A percentile compares a stretch with the other conserved stretches of the same genome.
These are phyloP conservation scores for Populus deltoides DNA, from an alignment of 345 rosid species.

Conservation along the genomic window DNA sequence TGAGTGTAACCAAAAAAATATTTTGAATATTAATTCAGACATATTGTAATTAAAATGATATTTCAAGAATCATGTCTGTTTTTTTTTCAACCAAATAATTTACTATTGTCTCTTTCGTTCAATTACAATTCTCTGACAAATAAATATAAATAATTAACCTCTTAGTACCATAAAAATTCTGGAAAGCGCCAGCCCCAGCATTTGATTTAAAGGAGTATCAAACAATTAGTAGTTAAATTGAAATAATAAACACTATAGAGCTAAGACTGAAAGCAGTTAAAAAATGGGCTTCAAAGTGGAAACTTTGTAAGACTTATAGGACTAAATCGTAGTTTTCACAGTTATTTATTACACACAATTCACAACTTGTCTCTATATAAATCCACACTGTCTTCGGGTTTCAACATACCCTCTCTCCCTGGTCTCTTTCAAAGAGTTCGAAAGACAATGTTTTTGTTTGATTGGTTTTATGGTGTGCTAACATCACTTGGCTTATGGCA, in stretches of 20 bases:
- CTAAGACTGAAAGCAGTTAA: not conserved
- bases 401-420: not conserved
- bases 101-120: too few species aligned
- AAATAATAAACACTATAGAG: not conserved
- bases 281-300: not conserved
- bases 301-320: not conserved
- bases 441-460: constrained; percentile 49
- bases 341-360: not conserved
- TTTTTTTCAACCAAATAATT: too few species aligned
- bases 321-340: not conserved
- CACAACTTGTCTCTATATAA: not conserved
- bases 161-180: too few species aligned
- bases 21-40: too few species aligned
- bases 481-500: constrained; percentile 74
- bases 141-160: too few species aligned
- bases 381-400: not conserved
- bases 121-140: too few species aligned
- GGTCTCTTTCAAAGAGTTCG: not conserved
- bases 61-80: too few species aligned
- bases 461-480: constrained; percentile 71
- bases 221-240: not conserved
- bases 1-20: too few species aligned
- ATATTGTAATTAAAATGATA: too few species aligned
- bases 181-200: too few species aligned
- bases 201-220: too few species aligned